Evolutionary conservation across 2,329 filamentous ascomycete genomes (phyloP).

Genomic region (Botrytis pseudocinerea): DNA sequence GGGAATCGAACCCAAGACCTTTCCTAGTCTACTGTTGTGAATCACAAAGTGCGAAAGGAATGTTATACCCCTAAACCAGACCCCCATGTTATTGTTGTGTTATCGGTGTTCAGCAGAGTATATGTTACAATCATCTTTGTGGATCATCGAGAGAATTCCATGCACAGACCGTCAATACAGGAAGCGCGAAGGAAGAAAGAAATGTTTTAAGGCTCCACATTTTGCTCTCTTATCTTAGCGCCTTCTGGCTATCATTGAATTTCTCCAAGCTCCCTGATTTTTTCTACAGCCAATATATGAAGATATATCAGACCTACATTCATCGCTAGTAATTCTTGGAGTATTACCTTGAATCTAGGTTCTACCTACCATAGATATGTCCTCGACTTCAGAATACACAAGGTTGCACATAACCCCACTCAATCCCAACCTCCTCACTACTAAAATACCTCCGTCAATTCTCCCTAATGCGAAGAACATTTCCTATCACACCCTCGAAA

Average conservation of each 20-base stretch:
- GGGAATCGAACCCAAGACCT: slow-evolving; percentile 47
- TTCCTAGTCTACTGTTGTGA: slow-evolving; percentile 37
- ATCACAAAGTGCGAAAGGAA: slow-evolving; percentile 42
- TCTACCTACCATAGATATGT: slow-evolving; percentile 8
- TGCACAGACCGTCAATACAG: neutral
- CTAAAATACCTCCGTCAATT: slow-evolving; percentile 69
- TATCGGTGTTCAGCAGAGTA: fast-evolving
- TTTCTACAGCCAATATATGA: neutral
- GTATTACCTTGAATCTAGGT: neutral
- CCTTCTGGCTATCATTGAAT: slow-evolving; percentile 8
- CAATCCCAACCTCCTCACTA: slow-evolving; percentile 69
- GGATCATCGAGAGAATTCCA: fast-evolving
- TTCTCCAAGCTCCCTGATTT: slow-evolving; percentile 8
- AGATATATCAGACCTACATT: neutral
- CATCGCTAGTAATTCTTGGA: neutral
- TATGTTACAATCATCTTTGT: neutral
- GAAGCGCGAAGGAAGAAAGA: neutral
- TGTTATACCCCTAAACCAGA: slow-evolving; percentile 45
- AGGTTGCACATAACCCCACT: slow-evolving; percentile 89
- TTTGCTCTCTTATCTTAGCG: slow-evolving; percentile 15
- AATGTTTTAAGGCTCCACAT: neutral
- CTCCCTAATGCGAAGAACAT: slow-evolving; percentile 71
- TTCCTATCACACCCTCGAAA: slow-evolving; percentile 83
- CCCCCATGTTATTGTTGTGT: slow-evolving; percentile 27
- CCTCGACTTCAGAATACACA: slow-evolving; percentile 39